Percentiles rank a stretch among this genome's conserved stretches.
Evolutionary conservation across 1,139 yeast species (phyloP).

Genomic region (Barnettozyma hawaiiensis): DNA sequence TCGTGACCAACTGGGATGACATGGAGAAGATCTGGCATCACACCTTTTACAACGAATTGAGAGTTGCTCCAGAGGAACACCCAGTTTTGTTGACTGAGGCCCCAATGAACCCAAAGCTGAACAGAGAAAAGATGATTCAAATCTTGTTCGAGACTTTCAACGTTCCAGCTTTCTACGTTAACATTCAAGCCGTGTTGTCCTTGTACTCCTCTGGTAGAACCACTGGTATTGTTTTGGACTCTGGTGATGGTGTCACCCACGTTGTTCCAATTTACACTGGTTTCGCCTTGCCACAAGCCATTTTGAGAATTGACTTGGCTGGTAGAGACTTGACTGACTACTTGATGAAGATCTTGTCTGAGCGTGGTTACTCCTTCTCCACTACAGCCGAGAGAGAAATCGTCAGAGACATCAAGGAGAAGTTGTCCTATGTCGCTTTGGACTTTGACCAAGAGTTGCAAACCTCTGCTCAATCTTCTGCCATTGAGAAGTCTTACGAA

Average conservation of each 20-base stretch:
- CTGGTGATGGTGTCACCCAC: conserved; percentile 99
- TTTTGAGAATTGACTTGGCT: conserved; percentile 97
- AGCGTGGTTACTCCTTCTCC: conserved; percentile 98
- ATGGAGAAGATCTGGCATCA: conserved; percentile 99
- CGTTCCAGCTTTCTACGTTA: conserved; percentile 98
- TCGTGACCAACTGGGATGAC: conserved; percentile 99
- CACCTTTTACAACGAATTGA: conserved; percentile 94
- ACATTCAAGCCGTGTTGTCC: conserved; percentile 97
- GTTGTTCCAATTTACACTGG: conserved; percentile 99
- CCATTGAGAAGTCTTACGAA: conserved; percentile 98
- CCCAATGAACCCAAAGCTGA: conserved; percentile 97
- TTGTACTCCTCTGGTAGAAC: conserved; percentile 99
- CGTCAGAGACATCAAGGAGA: conserved; percentile 98
- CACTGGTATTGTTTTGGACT: conserved; percentile 98
- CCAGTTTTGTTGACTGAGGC: conserved; percentile 98
- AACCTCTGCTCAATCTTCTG: conserved; percentile 97
- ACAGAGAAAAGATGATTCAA: conserved; percentile 99
- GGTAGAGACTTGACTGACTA: conserved; percentile 99
- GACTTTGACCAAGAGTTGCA: conserved; percentile 98
- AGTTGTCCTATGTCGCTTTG: conserved; percentile 95
- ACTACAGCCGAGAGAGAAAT: conserved; percentile 99
- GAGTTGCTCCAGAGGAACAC: conserved; percentile 99
- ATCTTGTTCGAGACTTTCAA: conserved; percentile 98
- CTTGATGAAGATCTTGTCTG: conserved; percentile 96
- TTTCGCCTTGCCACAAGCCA: conserved; percentile 98